Conservation (phyloP, 2,329 filamentous ascomycete genomes). For the Penicillium sclerotiorum region DNA sequence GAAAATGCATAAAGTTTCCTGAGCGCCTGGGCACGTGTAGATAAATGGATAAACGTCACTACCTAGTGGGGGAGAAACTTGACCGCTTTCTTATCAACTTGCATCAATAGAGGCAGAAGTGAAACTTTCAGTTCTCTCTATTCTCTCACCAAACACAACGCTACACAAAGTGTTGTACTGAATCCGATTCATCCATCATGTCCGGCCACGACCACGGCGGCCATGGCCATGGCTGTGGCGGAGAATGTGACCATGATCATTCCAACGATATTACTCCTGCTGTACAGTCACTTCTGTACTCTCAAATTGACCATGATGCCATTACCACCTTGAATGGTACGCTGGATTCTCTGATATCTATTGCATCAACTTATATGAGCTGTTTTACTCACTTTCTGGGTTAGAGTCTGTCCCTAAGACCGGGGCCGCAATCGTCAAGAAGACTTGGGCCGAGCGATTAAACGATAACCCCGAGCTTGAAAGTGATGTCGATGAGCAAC, state of each 20-base stretch:
- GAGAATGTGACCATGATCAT: constrained; percentile 72
- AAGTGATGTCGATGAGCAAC: constrained; percentile 87
- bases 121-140: constrained; percentile 14
- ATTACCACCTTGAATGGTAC: constrained; percentile 78
- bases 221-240: constrained; percentile 42
- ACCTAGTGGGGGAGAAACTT: too few relatives aligned
- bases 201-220: constrained; percentile 43
- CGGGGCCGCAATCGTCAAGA: constrained; percentile 77
- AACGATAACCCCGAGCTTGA: constrained; percentile 71
- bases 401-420: constrained; percentile 63
- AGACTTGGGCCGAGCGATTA: constrained; percentile 86
- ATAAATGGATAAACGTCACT: too few relatives aligned
- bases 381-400: neutral
- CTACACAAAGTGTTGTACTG: too few relatives aligned
- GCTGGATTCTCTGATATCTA: neutral
- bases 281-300: constrained; percentile 86
- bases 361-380: neutral
- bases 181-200: constrained; percentile 29
- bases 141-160: neutral
- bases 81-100: too few relatives aligned
- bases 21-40: too few relatives aligned
- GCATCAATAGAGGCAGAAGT: too few relatives aligned
- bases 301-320: constrained; percentile 85
- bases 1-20: too few relatives aligned
- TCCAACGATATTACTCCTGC: constrained; percentile 90